phyloP scores from a whole-genome alignment of 306 rosid species.

The Castanospermum australe region DNA sequence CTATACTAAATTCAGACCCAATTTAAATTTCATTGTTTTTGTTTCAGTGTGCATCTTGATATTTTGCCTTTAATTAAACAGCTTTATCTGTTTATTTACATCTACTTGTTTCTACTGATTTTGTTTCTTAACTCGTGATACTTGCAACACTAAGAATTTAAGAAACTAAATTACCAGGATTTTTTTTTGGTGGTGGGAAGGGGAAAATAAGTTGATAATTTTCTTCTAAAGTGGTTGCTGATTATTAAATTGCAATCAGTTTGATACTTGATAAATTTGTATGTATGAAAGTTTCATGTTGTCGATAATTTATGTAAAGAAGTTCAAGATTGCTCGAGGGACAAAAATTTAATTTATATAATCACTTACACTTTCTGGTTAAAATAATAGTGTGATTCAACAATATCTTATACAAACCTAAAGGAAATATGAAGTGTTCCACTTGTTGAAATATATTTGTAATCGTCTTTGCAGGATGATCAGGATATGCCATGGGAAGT shows the following conservation, averaged over 20 bases:
- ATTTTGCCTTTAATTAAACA: background rate
- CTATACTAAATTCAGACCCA: background rate
- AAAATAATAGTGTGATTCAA: background rate
- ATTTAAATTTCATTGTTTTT: background rate
- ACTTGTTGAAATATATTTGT: background rate
- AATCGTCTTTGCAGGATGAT: constrained; percentile 32
- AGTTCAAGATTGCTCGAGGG: background rate
- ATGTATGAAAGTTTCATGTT: background rate
- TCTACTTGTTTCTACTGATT: background rate
- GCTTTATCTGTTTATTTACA: background rate
- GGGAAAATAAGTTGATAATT: background rate
- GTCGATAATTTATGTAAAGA: background rate
- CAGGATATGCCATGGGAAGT: constrained; percentile 29
- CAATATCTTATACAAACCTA: background rate
- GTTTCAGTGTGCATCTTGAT: background rate
- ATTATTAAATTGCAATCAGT: background rate
- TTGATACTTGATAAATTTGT: background rate
- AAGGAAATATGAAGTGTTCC: background rate
- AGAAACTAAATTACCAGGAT: background rate
- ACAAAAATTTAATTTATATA: background rate
- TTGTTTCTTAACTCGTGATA: background rate
- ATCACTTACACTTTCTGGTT: background rate
- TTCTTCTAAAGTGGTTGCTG: background rate
- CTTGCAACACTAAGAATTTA: background rate
- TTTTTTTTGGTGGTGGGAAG: background rate